These are phyloP conservation scores for Croton laevigatus DNA, from an alignment of 441 rosid species.

Conservation along the genomic window DNA sequence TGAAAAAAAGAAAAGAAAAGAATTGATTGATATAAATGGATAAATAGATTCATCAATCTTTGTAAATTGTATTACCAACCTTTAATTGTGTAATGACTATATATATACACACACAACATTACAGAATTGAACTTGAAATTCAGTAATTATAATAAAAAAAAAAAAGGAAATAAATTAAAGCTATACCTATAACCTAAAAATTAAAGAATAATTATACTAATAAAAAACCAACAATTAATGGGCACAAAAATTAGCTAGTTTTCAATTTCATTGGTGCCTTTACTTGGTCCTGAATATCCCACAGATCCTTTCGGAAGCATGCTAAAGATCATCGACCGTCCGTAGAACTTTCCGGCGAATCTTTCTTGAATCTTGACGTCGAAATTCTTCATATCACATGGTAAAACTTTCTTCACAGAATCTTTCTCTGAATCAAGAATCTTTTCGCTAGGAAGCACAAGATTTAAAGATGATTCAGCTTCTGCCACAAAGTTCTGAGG, in stretches of 20 bases:
- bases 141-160: too few relatives aligned
- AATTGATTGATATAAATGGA: too few relatives aligned
- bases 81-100: neutral
- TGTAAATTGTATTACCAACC: neutral
- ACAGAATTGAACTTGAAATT: neutral
- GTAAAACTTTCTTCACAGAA: neutral
- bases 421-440: neutral
- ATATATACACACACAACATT: neutral
- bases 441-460: slow-evolving; percentile 26
- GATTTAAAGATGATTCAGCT: slow-evolving; percentile 20
- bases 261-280: slow-evolving; percentile 35
- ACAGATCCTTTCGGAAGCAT: slow-evolving; percentile 51
- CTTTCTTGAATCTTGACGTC: neutral
- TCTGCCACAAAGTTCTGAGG: slow-evolving; percentile 1
- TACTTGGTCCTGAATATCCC: slow-evolving; percentile 55
- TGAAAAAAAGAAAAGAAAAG: too few relatives aligned
- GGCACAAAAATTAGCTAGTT: slow-evolving; percentile 21
- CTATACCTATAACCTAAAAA: neutral
- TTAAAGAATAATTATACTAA: neutral
- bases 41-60: too few relatives aligned
- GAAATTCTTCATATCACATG: neutral
- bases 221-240: neutral
- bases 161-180: too few relatives aligned
- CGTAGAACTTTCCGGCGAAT: slow-evolving; percentile 18
- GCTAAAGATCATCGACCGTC: slow-evolving; percentile 35